Evolutionary conservation across 768 basidiomycete species (phyloP), one percentile per base, ranked within the genome.

Genomic region (Kwoniella dejecticola): DNA sequence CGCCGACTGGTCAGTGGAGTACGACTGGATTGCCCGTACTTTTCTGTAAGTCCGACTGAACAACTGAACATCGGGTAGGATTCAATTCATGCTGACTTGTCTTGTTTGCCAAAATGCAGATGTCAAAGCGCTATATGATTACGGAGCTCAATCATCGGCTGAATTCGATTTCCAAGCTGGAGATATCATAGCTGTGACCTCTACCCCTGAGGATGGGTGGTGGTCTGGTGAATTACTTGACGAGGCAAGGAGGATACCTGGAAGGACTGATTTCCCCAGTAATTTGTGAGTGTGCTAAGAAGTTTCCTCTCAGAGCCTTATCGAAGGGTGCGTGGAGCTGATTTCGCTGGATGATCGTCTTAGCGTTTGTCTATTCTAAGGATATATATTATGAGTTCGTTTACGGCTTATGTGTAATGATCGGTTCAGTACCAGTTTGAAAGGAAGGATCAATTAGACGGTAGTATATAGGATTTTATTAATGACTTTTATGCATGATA

Each of bases 151-250:
- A 68, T 89, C 88, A 64, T 87, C 89, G 1, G 91, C 94, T 74
- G 95, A 97, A 80, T 97, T 98, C 77, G 89, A 94, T 77, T 97
- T 98, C 86, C 90, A 93, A 75, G 82, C 87, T 21, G 91, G 89
- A 2, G 95, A 98, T 79, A 90, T 96, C 66, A 96, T 98, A 66
- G 94, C 93, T 6, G 94, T 98, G 10, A 94, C 90, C 0, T 84
- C 87, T 21, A 95, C 92, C 5, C 92, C 92, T 4, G 92, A 93
- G 70, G 94, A 96, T 71, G 95, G 95, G 1, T 97, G 95, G 95
- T 98, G 94, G 95, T 89, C 87, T 57, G 95, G 95, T 23, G 76
- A 77, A 60, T 52, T 78, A 30, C 56, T 78, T 8, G 77, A 79
- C 41, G 78, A 79, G 46, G 77, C 76, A 15, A 64, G 78, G 19